These are phyloP conservation scores for Eucalyptus leucophloia DNA, from an alignment of 345 rosid genomes.

Conservation along the genomic window DNA sequence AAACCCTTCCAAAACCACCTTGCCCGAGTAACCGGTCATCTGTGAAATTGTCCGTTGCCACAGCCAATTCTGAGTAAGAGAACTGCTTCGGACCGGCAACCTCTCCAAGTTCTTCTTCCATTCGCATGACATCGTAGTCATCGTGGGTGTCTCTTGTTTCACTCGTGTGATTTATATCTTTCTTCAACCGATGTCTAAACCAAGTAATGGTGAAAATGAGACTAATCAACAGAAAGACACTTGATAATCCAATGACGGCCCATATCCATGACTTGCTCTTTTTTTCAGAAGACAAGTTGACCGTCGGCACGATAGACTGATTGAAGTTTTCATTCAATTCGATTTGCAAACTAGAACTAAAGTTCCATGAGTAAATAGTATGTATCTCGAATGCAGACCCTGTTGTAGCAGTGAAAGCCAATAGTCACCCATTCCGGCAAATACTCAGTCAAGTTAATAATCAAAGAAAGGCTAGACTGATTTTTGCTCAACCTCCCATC, in stretches of 20 bases:
- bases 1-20: background rate
- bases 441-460: background rate
- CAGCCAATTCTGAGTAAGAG: background rate
- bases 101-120: background rate
- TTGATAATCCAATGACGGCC: background rate
- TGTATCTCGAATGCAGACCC: background rate
- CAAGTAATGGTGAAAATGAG: background rate
- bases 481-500: background rate
- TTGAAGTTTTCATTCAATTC: background rate
- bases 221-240: background rate
- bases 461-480: background rate
- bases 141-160: background rate
- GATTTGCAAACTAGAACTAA: background rate
- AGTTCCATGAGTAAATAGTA: background rate
- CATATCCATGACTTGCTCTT: background rate
- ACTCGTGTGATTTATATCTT: background rate
- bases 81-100: background rate
- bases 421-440: background rate
- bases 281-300: background rate
- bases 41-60: background rate
- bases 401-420: constrained; percentile 2
- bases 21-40: background rate
- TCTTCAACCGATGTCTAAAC: background rate
- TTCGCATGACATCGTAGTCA: background rate
- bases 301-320: background rate